A percentile compares a stretch with the other conserved stretches of the same genome.
Conservation (phyloP, 2,329 filamentous ascomycete species). For the Daldinia eschscholtzii region DNA sequence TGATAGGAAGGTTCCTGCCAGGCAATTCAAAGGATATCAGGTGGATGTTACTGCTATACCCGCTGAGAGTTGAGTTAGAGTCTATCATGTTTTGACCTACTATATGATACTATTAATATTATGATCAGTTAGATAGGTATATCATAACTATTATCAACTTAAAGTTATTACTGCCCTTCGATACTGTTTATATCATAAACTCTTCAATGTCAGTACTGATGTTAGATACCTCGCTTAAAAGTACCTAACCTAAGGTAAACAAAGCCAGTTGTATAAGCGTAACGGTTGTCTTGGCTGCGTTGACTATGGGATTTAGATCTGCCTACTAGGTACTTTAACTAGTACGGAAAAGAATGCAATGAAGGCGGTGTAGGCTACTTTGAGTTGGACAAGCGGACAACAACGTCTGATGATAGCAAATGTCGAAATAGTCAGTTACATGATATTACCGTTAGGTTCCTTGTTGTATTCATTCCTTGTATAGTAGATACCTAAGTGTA, state of each 20-base stretch:
- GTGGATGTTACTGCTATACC: slow-evolving; percentile 41
- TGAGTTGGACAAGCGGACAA: not conserved
- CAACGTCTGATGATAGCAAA: not conserved
- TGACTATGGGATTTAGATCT: not conserved
- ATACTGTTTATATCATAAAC: no score
- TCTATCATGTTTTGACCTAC: not conserved
- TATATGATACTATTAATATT: not conserved
- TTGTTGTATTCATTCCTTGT: not conserved
- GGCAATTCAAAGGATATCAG: slow-evolving; percentile 51
- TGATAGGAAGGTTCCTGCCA: slow-evolving; percentile 50
- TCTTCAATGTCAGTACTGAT: no score
- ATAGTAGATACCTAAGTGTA: no score
- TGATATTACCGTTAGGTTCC: not conserved
- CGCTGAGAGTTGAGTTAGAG: slow-evolving; percentile 26
- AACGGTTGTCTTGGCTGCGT: not conserved
- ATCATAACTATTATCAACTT: no score
- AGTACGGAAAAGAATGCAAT: not conserved
- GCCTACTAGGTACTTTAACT: not conserved
- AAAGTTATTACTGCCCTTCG: no score
- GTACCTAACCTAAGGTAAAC: no score
- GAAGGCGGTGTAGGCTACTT: not conserved
- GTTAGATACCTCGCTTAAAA: no score
- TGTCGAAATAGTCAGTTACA: not conserved
- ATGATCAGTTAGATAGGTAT: no score
- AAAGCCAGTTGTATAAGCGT: not conserved